Evolutionary conservation across 495 filamentous ascomycete species (phyloP).

Genomic region (Penicillium egyptiacum): DNA sequence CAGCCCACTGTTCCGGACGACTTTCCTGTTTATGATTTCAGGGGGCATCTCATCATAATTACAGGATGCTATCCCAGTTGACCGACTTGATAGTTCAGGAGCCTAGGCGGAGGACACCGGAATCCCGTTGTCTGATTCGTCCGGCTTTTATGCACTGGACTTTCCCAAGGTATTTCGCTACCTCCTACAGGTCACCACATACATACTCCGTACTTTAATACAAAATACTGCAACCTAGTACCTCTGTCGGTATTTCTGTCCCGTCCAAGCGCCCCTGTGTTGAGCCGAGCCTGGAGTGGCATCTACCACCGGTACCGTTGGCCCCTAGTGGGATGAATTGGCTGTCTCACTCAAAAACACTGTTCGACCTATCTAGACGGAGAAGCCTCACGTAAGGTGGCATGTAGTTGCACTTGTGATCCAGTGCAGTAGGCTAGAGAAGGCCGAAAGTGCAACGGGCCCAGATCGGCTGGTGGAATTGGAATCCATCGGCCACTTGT

Average conservation of each 20-base stretch:
- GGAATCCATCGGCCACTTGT: conserved; percentile 9
- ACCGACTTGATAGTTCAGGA: conserved; percentile 29
- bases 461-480: conserved; percentile 13
- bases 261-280: conserved; percentile 21
- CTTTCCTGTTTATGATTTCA: conserved; percentile 17
- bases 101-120: conserved; percentile 6
- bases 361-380: conserved; percentile 4
- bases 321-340: background rate
- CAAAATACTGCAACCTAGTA: background rate
- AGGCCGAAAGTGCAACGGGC: conserved; percentile 2
- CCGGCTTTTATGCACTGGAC: conserved; percentile 15
- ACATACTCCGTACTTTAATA: background rate
- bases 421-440: conserved; percentile 9
- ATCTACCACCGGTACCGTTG: conserved; percentile 8
- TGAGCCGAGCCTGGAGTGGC: background rate
- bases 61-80: conserved; percentile 5
- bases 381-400: conserved; percentile 12
- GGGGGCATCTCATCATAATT: conserved; percentile 15
- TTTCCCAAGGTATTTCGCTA: conserved; percentile 2
- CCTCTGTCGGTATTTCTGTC: conserved; percentile 12
- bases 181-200: conserved; percentile 1
- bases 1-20: background rate
- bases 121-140: conserved; percentile 20
- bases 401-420: conserved; percentile 24
- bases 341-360: conserved; percentile 13